Base-by-base conservation (phyloP, 2,329 filamentous ascomycete species). In the Ophiostoma himal-ulmi region DNA sequence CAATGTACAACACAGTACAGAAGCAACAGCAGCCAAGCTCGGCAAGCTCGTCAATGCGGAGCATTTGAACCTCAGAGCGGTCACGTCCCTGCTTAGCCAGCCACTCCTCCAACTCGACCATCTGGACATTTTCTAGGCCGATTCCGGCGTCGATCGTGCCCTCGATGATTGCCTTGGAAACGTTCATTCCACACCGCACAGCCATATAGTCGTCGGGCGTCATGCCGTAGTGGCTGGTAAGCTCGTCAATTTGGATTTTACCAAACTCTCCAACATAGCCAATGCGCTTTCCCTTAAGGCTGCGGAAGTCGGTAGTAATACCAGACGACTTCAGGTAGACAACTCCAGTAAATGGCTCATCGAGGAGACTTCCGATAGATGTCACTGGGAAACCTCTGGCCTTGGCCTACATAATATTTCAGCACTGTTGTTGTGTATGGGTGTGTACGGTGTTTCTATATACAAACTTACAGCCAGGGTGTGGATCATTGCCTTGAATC, bases 401-500 rank as follows among this genome's bases (percentile, higher is more conserved):
- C 80, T 92, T 92, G 77, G 90, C 90, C 87, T 70, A 14, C 10
- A 62, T 34, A 17, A 1, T 20, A 10, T 36, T 13, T 62, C 26
- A 62, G 57, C 57, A 57, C 10, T 8, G 52, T 57, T 26, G 52
- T 11, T 41, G 30, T 30, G 30, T 30, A 30, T 30, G 30, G 30
- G 30, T 30, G 30, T 30, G 30, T 30, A 30, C 30, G 39, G n/a
- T 57, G 22, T 57, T n/a, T 54, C 52, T 22, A 57, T 57, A 3
- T 22, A 57, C 13, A 64, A 11, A 69, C 39, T 20, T 30, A 54
- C 37, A 67, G 68, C 90, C 72, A 93, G 85, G 10, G 90, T 93
- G 77, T 93, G 91, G 75, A 93, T 93, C 90, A 93, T 93, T 74
- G 91, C 90, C 80, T 93, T 93, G 85, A 91, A 92, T 64, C 90